Evolutionary conservation across 2,329 filamentous ascomycete genomes (phyloP).

Genomic region (Cytospora chrysosperma): DNA sequence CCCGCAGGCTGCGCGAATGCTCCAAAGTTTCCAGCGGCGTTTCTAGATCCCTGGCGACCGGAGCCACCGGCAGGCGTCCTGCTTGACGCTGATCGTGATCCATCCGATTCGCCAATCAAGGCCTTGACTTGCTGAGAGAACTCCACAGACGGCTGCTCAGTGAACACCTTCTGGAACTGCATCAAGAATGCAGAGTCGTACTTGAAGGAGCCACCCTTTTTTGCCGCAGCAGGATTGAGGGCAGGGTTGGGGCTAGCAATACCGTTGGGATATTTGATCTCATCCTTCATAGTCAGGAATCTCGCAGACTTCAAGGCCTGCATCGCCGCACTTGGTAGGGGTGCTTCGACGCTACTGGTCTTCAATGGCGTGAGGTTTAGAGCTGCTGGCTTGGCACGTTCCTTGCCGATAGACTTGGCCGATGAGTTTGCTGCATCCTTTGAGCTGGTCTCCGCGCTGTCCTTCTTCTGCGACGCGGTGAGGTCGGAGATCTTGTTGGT

Average conservation of each 20-base stretch:
- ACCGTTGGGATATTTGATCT: slow-evolving; percentile 77
- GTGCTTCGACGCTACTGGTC: slow-evolving; percentile 82
- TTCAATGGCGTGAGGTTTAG: slow-evolving; percentile 83
- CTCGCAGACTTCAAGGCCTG: slow-evolving; percentile 90
- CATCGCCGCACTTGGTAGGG: slow-evolving; percentile 90
- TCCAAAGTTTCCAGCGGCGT: slow-evolving; percentile 57
- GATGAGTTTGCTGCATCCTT: slow-evolving; percentile 29
- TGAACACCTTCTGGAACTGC: slow-evolving; percentile 94
- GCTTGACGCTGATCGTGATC: slow-evolving; percentile 60
- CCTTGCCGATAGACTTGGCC: slow-evolving; percentile 46
- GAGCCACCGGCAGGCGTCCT: slow-evolving; percentile 54
- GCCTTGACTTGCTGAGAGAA: slow-evolving; percentile 89
- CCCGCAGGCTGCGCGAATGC: slow-evolving; percentile 54
- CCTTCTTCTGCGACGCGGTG: slow-evolving; percentile 44
- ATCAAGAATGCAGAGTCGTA: slow-evolving; percentile 95
- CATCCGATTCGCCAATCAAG: slow-evolving; percentile 76
- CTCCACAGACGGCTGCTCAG: slow-evolving; percentile 91
- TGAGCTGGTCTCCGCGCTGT: slow-evolving; percentile 46
- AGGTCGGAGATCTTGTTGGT: slow-evolving; percentile 40
- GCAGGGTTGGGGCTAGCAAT: slow-evolving; percentile 90
- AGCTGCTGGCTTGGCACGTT: slow-evolving; percentile 72
- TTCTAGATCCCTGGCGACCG: slow-evolving; percentile 51
- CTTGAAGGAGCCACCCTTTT: slow-evolving; percentile 82
- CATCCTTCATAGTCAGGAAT: slow-evolving; percentile 76
- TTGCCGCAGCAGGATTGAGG: slow-evolving; percentile 75